Evolutionary conservation across 78 protist species (phyloP).

Genomic region (Dictyostelium intermedium): DNA sequence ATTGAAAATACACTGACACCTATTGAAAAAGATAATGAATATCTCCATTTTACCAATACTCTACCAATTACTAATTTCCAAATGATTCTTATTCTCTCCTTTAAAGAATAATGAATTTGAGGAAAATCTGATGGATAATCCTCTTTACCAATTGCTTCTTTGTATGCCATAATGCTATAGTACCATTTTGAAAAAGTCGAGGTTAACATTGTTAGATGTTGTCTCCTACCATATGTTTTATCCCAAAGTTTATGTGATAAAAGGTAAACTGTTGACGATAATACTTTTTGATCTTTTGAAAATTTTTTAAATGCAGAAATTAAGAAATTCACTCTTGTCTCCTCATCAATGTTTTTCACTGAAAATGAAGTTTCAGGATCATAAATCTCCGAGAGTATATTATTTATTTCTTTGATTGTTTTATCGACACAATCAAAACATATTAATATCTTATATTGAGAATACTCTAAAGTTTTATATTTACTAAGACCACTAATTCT

Average conservation of each 20-base stretch:
- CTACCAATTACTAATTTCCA: neutral
- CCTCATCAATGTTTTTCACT: neutral
- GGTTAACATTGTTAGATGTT: neutral
- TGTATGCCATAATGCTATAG: neutral
- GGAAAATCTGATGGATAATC: neutral
- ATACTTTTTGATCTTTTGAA: constrained; percentile 20
- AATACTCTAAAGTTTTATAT: constrained; percentile 6
- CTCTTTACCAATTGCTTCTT: neutral
- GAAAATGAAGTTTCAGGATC: neutral
- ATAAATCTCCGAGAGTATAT: neutral
- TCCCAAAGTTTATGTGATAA: neutral
- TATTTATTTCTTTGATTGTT: neutral
- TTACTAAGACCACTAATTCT: neutral
- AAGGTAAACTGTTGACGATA: neutral
- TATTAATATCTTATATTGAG: constrained; percentile 2
- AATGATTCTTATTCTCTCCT: neutral
- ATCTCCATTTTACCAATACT: constrained; percentile 4
- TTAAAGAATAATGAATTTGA: neutral
- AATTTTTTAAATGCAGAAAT: constrained; percentile 9
- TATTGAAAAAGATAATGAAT: neutral
- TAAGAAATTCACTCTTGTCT: constrained; percentile 19
- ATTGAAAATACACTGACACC: constrained; percentile 18
- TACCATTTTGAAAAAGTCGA: neutral
- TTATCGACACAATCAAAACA: constrained; percentile 4
- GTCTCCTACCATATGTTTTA: neutral